Evolutionary conservation across 495 filamentous ascomycete genomes (phyloP), one percentile per base, ranked within the genome.

Genomic region (Entonaema liquescens): DNA sequence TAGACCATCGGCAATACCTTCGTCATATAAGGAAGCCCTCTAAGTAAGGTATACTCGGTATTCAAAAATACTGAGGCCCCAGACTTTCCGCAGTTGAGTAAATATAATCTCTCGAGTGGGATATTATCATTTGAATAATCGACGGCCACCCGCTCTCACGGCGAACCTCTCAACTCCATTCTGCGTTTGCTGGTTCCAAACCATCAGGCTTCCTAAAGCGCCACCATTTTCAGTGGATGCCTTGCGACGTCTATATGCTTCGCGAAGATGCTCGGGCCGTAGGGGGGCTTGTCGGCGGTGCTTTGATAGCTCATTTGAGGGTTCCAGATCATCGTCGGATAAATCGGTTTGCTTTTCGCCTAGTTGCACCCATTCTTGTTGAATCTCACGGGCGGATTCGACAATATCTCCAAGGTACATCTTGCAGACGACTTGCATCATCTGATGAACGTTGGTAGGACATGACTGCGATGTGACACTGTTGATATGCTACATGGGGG

Each of bases 381-480:
- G 94, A 5, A 97, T 88, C 12, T 89, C 88, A 29, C 91, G 85
- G 0, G 94, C 93, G 59, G 87, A 85, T 77, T 97, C 93, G 57
- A 97, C 89, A 58, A 97, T 85, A 57, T 93, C 89, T 54, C 93
- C 93, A 7, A 92, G 87, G 77, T 92, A 97, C 65, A 93, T 85
- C 78, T 97, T 97, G 33, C 91, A 89, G 60, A 92, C 92, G 2
- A 90, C 88, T 55, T 91, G 91, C 72, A 97, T 90, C 25, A 90
- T 92, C 21, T 90, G 90, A 40, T 95, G 89, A 28, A 97, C 90
- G 55, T 86, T 89, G 13, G 87, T 84, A 3, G 93, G 90, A 3
- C 94, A 93, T 19, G 92, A 95, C 78, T 97, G 94, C 1, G 91
- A 93, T 12, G 96, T 89, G 42, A 93, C 93, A 70, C 94, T 92